Base-by-base conservation (phyloP, 805 yeast species). In the Wickerhamiella siamensis region DNA sequence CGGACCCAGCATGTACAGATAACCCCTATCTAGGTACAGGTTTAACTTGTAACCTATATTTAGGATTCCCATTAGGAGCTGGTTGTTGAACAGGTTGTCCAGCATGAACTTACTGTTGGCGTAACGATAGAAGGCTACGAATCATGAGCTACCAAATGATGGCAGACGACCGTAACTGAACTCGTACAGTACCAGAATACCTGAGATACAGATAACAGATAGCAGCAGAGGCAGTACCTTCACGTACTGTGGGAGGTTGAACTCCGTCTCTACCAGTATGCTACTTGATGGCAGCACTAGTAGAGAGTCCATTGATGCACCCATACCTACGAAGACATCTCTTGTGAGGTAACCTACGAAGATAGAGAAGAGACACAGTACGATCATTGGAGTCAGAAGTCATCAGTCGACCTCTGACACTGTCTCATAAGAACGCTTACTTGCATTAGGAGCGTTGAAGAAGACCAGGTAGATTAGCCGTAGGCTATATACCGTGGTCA, bases 51-150 rank as follows among this genome's bases (percentile, higher is more conserved):
- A 47, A 38, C 51, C 49, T 36, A 55, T 27, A 45, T 29, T 40
- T 50, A 54, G 49, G 20, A 40, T 36, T 33, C 31, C 21, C 50
- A 56, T 51, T 40, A 48, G 38, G 27, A 52, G 38, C 32, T 43
- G 18, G 51, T 53, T 54, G 53, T 52, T 53, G 33, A 51, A 45
- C 46, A 52, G 34, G 41, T 53, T 53, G 47, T 53, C 56, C 45
- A 36, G 44, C 47, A 41, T 45, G 36, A 53, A 45, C 49, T 47
- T 52, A 43, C 49, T 50, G 44, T 53, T 52, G 37, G 49, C 47
- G 38, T 27, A 33, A 10, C 19, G 14, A 33, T 33, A 33, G 21
- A 19, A 33, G 21, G 19, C 21, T 33, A 41, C 42, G 34, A 48
- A 45, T 19, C 29, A 29, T 33, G 36, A 38, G 45, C 45, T 38